Percentiles rank a stretch among this genome's conserved stretches.
Evolutionary conservation across 179 eudicot genomes (phyloP).

Genomic region (Silene vulgaris): DNA sequence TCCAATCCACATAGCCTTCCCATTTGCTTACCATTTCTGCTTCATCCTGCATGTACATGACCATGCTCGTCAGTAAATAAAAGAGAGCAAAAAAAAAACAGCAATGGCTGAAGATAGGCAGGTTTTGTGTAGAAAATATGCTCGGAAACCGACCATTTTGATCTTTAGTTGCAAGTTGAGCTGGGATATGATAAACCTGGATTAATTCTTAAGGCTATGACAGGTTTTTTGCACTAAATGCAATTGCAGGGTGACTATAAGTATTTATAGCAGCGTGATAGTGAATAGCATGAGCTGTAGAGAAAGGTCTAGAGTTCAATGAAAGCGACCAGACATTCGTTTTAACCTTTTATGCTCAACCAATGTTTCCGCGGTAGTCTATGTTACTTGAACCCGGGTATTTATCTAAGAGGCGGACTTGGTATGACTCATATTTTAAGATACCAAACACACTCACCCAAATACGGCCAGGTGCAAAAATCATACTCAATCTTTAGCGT

Average conservation of each 20-base stretch:
- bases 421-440: background rate
- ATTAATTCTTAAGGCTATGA: background rate
- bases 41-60: conserved; percentile 25
- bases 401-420: background rate
- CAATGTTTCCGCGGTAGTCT: conserved; percentile 16
- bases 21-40: conserved; percentile 31
- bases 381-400: background rate
- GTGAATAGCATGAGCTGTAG: conserved; percentile 11
- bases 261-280: conserved; percentile 31
- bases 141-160: conserved; percentile 24
- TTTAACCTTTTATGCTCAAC: conserved; percentile 21
- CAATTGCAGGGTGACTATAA: conserved; percentile 16
- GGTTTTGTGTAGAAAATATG: background rate
- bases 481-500: background rate
- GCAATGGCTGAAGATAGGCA: background rate
- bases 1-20: conserved; percentile 71
- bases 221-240: conserved; percentile 6
- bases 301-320: conserved; percentile 43
- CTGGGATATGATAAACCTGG: background rate
- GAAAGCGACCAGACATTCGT: conserved; percentile 39
- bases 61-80: conserved; percentile 4
- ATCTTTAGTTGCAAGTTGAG: background rate
- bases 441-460: background rate
- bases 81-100: background rate
- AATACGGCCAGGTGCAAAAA: background rate